Conservation (phyloP, 2,329 filamentous ascomycete species). For the Ophiosphaerella narmari region DNA sequence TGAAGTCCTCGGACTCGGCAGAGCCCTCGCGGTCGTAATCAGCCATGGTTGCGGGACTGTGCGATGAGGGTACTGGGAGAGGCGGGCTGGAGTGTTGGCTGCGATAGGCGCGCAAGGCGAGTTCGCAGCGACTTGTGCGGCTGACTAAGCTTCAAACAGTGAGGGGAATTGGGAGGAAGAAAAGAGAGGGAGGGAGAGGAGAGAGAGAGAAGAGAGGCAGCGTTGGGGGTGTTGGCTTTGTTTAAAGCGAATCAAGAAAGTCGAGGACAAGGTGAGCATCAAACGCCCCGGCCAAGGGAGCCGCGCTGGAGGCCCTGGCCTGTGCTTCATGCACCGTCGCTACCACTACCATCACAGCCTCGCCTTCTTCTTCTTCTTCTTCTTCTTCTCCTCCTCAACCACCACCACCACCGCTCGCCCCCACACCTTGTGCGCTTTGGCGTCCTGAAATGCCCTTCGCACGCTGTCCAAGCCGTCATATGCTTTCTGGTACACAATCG, state of each 20-base stretch:
- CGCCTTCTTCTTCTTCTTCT: conserved; percentile 3
- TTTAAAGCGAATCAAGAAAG: conserved; percentile 13
- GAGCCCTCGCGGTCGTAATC: conserved; percentile 34
- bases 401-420: conserved; percentile 62
- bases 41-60: conserved; percentile 27
- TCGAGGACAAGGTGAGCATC: conserved; percentile 14
- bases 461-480: conserved; percentile 57
- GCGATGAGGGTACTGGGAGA: background rate
- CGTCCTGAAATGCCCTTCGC: conserved; percentile 56
- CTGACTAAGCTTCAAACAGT: background rate
- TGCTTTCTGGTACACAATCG: conserved; percentile 55
- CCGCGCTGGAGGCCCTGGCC: conserved; percentile 22
- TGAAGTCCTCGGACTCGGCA: conserved; percentile 71
- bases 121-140: background rate
- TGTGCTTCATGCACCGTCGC: conserved; percentile 3
- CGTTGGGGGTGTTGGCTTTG: conserved; percentile 24
- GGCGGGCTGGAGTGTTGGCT: background rate
- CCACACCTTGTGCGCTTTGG: conserved; percentile 56
- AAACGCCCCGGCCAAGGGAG: conserved; percentile 15
- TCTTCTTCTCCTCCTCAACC: conserved; percentile 38
- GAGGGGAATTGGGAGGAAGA: background rate
- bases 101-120: conserved; percentile 2
- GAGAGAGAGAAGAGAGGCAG: conserved; percentile 5
- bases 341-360: conserved; percentile 9
- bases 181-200: background rate